Conservation (phyloP, 2,329 filamentous ascomycete genomes). For the Monosporascus ibericus region DNA sequence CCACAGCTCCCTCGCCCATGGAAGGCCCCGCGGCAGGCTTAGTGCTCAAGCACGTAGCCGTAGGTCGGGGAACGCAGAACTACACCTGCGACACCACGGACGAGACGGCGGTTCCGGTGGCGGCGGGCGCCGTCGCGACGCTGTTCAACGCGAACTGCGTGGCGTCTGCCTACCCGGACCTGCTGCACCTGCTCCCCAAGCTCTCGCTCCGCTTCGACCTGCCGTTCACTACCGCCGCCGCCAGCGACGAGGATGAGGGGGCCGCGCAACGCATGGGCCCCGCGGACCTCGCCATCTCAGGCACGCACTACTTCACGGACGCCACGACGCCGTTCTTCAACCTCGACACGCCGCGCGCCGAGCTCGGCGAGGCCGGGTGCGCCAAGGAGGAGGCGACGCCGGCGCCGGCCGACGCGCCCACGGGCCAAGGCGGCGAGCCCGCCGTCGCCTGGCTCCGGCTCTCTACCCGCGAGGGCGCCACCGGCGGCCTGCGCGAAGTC, state of each 20-base stretch:
- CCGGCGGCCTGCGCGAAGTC: slow-evolving; percentile 62
- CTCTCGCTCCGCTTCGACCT: slow-evolving; percentile 64
- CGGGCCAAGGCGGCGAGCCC: slow-evolving; percentile 56
- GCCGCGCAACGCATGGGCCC: slow-evolving; percentile 38
- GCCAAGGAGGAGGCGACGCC: slow-evolving; percentile 53
- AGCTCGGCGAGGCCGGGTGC: slow-evolving; percentile 56
- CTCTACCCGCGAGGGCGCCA: slow-evolving; percentile 45
- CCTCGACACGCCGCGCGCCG: slow-evolving; percentile 51
- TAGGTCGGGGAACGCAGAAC: slow-evolving; percentile 88
- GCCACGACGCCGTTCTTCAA: slow-evolving; percentile 72
- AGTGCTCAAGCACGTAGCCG: slow-evolving; percentile 67
- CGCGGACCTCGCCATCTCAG: slow-evolving; percentile 58
- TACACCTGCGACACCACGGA: slow-evolving; percentile 73
- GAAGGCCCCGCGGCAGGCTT: slow-evolving; percentile 55
- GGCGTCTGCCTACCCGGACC: slow-evolving; percentile 60
- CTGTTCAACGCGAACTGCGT: slow-evolving; percentile 49
- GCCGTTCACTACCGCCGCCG: slow-evolving; percentile 13
- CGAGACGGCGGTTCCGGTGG: slow-evolving; percentile 53
- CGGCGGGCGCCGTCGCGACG: slow-evolving; percentile 69
- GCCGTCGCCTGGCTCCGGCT: slow-evolving; percentile 82
- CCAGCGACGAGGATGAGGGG: slow-evolving; percentile 22
- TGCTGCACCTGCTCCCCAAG: slow-evolving; percentile 58
- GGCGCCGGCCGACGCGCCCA: slow-evolving; percentile 57
- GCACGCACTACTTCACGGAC: slow-evolving; percentile 76
- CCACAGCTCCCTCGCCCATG: slow-evolving; percentile 49